Conservation (phyloP, 371 early-diverging fungal species). For the Smittium mucronatum region DNA sequence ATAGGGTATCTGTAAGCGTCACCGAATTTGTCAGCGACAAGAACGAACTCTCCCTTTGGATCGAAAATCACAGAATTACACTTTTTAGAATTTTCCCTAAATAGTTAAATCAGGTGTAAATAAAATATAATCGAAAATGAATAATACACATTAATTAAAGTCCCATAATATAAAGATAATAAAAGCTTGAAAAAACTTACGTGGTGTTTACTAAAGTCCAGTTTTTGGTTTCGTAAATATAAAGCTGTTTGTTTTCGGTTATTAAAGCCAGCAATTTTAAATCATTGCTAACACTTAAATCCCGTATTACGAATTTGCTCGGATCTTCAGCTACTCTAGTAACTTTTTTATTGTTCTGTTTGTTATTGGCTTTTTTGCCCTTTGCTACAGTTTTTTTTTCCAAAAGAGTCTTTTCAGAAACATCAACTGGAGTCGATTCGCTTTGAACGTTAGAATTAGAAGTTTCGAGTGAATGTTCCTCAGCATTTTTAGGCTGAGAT, state of each 20-base stretch:
- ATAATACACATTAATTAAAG: too few species aligned
- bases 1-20: slow-evolving; percentile 63
- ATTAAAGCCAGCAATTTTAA: slow-evolving; percentile 40
- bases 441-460: neutral
- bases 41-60: slow-evolving; percentile 39
- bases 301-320: neutral
- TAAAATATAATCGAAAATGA: neutral
- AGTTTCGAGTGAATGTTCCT: too few species aligned
- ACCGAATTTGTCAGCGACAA: slow-evolving; percentile 91
- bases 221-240: slow-evolving; percentile 47
- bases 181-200: slow-evolving; percentile 10
- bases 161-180: too few species aligned
- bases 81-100: slow-evolving; percentile 37
- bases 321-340: too few species aligned
- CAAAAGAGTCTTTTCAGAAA: neutral
- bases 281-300: neutral
- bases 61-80: slow-evolving; percentile 54
- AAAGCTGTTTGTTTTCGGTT: slow-evolving; percentile 57
- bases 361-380: neutral
- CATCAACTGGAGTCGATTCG: neutral
- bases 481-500: too few species aligned
- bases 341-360: too few species aligned
- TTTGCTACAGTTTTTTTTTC: too few species aligned
- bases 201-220: slow-evolving; percentile 34
- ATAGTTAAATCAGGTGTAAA: neutral